A percentile compares a stretch with the other conserved stretches of the same genome.
phyloP scores from a whole-genome alignment of 2,329 filamentous ascomycete genomes.

The Pestalotiopsis sp. region DNA sequence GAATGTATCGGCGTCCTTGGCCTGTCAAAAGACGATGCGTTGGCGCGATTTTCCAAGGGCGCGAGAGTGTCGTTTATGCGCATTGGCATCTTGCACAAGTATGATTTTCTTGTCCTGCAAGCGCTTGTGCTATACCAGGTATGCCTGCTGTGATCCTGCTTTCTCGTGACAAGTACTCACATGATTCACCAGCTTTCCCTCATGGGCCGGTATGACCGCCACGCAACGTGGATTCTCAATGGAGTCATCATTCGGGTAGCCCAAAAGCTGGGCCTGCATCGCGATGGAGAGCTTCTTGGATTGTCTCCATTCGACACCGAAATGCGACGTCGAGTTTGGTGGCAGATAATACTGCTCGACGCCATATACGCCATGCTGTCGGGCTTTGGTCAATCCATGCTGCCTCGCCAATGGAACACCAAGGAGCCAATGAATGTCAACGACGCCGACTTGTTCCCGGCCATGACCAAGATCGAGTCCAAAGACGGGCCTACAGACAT shows the following conservation, averaged over 20 bases:
- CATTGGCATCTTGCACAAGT: slow-evolving; percentile 57
- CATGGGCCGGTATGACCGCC: slow-evolving; percentile 57
- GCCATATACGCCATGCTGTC: slow-evolving; percentile 57
- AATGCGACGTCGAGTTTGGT: slow-evolving; percentile 68
- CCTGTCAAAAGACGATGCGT: slow-evolving; percentile 47
- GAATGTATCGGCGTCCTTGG: slow-evolving; percentile 58
- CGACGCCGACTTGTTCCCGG: slow-evolving; percentile 57
- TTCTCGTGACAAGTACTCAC: background rate
- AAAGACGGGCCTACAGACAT: slow-evolving; percentile 62
- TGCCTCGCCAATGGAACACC: slow-evolving; percentile 56
- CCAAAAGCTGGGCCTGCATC: slow-evolving; percentile 67
- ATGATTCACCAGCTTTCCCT: slow-evolving; percentile 46
- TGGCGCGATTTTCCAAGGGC: slow-evolving; percentile 52
- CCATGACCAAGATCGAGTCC: slow-evolving; percentile 48
- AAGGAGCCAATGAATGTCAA: slow-evolving; percentile 58
- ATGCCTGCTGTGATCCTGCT: slow-evolving; percentile 16
- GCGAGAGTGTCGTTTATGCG: slow-evolving; percentile 50
- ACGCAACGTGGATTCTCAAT: slow-evolving; percentile 61
- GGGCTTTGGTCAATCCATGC: slow-evolving; percentile 53
- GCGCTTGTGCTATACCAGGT: slow-evolving; percentile 60
- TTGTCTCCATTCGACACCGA: slow-evolving; percentile 65
- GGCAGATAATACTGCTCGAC: slow-evolving; percentile 62
- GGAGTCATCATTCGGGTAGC: slow-evolving; percentile 63
- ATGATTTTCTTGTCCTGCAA: slow-evolving; percentile 59
- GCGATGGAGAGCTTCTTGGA: slow-evolving; percentile 57